These are phyloP conservation scores for Hypholoma sublateritium DNA, from an alignment of 768 basidiomycete species.

Conservation along the genomic window DNA sequence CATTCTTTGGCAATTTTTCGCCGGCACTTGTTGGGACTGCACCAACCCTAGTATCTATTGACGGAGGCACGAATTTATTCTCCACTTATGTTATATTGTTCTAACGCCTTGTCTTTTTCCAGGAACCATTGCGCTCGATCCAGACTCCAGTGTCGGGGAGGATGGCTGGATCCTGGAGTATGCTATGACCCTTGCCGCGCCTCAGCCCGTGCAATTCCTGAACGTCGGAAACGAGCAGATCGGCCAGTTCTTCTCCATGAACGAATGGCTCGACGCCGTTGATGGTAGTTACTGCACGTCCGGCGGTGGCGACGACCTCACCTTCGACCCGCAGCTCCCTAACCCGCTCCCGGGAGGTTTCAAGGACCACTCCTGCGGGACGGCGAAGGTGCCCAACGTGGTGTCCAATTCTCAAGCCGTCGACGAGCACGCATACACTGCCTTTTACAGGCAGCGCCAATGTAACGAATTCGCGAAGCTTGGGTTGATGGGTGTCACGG, in stretches of 20 bases:
- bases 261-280: constrained; percentile 47
- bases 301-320: constrained; percentile 41
- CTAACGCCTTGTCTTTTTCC: too few relatives aligned
- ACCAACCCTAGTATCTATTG: constrained; percentile 32
- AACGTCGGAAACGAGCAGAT: constrained; percentile 40
- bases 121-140: constrained; percentile 37
- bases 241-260: constrained; percentile 39
- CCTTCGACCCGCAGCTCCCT: constrained; percentile 16
- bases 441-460: constrained; percentile 30
- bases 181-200: constrained; percentile 42
- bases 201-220: constrained; percentile 38
- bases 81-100: too few relatives aligned
- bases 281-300: constrained; percentile 44
- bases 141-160: constrained; percentile 48
- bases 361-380: constrained; percentile 33
- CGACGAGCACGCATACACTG: constrained; percentile 26
- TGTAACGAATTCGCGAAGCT: constrained; percentile 34
- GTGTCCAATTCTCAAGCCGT: constrained; percentile 33
- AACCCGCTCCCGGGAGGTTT: constrained; percentile 24
- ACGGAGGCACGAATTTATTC: constrained; percentile 28
- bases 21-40: constrained; percentile 32
- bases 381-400: constrained; percentile 30
- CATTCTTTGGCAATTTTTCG: constrained; percentile 42
- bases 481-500: constrained; percentile 56
- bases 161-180: constrained; percentile 58